These are phyloP conservation scores for Arachis monticola DNA, from an alignment of 331 rosid genomes.

Conservation along the genomic window DNA sequence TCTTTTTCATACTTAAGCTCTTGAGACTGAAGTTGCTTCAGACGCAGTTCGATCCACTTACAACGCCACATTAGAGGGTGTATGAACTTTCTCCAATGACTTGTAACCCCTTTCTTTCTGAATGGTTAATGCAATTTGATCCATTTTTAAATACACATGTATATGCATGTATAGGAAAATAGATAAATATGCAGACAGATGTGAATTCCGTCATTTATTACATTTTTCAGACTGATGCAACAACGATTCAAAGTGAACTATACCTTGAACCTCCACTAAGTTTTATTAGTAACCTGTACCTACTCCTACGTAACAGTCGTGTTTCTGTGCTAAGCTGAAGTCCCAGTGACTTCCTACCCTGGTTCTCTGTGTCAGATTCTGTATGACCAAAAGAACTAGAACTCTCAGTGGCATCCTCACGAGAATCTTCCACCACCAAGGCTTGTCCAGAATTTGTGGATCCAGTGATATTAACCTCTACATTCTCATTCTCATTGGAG, in stretches of 20 bases:
- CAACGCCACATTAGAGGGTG: slow-evolving; percentile 73
- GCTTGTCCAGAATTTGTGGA: slow-evolving; percentile 34
- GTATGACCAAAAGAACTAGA: slow-evolving; percentile 84
- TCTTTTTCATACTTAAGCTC: slow-evolving; percentile 60
- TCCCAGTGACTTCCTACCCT: too few species aligned
- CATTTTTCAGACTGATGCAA: not conserved
- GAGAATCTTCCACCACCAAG: slow-evolving; percentile 41
- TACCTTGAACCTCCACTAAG: too few species aligned
- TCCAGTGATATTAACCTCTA: slow-evolving; percentile 57
- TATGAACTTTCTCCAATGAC: slow-evolving; percentile 74
- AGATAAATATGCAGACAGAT: not conserved
- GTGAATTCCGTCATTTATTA: not conserved
- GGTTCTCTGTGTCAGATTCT: slow-evolving; percentile 53
- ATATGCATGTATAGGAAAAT: not conserved
- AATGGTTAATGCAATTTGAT: slow-evolving; percentile 28
- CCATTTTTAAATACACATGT: too few species aligned
- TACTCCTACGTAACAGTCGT: too few species aligned
- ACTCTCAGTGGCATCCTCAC: slow-evolving; percentile 51
- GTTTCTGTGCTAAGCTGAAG: too few species aligned
- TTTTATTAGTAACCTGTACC: too few species aligned
- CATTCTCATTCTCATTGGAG: slow-evolving; percentile 45
- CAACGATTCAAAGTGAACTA: slow-evolving; percentile 4
- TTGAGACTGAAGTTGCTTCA: slow-evolving; percentile 65
- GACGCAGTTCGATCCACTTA: slow-evolving; percentile 78
- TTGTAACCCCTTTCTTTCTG: slow-evolving; percentile 69